Conservation (phyloP, 2,329 filamentous ascomycete genomes). For the Penicillium expansum region DNA sequence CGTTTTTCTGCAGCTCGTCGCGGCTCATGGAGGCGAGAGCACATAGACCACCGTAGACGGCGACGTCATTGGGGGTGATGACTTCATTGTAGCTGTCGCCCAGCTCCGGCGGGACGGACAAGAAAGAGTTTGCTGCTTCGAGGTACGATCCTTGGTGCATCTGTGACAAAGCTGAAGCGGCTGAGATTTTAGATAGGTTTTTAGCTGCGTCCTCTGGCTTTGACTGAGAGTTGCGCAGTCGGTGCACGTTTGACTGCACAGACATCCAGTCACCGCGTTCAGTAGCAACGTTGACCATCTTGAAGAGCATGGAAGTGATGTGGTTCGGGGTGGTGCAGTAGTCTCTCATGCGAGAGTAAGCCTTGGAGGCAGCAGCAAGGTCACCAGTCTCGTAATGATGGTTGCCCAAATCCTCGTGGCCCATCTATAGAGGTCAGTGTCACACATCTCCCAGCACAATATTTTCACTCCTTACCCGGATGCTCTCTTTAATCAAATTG, state of each 20-base stretch:
- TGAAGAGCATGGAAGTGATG: slow-evolving; percentile 75
- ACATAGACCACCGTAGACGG: slow-evolving; percentile 85
- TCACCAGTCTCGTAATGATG: slow-evolving; percentile 80
- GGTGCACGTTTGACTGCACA: slow-evolving; percentile 61
- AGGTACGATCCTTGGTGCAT: slow-evolving; percentile 57
- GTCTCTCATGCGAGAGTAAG: slow-evolving; percentile 83
- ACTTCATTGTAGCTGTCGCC: slow-evolving; percentile 64
- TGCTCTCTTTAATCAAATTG: slow-evolving; percentile 95
- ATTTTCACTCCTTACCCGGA: slow-evolving; percentile 60
- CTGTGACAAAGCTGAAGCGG: slow-evolving; percentile 60
- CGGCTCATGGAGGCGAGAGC: slow-evolving; percentile 88
- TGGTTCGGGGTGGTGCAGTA: slow-evolving; percentile 83
- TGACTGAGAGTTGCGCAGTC: slow-evolving; percentile 52
- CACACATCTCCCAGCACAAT: not conserved
- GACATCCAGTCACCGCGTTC: slow-evolving; percentile 75
- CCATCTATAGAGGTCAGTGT: slow-evolving; percentile 63
- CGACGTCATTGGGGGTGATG: slow-evolving; percentile 80
- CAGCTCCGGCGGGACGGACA: slow-evolving; percentile 60
- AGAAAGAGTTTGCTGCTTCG: slow-evolving; percentile 70
- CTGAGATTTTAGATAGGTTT: slow-evolving; percentile 64
- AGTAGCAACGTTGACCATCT: slow-evolving; percentile 71
- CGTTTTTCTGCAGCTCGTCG: slow-evolving; percentile 66
- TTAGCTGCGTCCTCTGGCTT: slow-evolving; percentile 58
- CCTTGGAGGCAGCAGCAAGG: slow-evolving; percentile 67
- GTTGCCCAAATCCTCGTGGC: slow-evolving; percentile 84